Evolutionary conservation across 805 yeast genomes (phyloP), one percentile per base, ranked within the genome.

Genomic region (Candida hispaniensis): DNA sequence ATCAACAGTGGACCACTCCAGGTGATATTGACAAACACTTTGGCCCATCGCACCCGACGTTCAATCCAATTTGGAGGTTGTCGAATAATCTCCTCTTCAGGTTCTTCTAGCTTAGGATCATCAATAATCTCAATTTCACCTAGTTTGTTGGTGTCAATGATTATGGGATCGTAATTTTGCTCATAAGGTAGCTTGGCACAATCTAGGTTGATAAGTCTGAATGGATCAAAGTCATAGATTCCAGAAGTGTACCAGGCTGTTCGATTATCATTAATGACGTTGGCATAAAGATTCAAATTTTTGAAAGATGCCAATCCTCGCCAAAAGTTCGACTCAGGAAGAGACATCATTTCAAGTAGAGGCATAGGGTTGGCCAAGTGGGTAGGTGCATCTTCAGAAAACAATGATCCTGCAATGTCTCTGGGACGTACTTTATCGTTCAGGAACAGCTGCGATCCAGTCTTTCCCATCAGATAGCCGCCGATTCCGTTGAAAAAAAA

Each of bases 181-280:
- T 23, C 28, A 3, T 22, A 23, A 11, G 36, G 36, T 8, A 32
- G 28, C 7, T 27, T 32, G n/a, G 24, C 28, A 8, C 21, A 22
- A 7, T 32, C 36, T 28, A 32, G 17, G 22, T 32, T 14, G 14
- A 32, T 14, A 21, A 27, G 28, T 28, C 24, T 32, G 28, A 32
- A 32, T 6, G 36, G 36, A 18, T 32, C 36, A 17, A 32, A 32
- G 23, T 32, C 36, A 23, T 32, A 32, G 23, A 32, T 32, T 16
- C 36, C 80, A 0, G 93, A 65, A 2, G 93, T 80, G 70, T 79
- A 81, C 77, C 81, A 83, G 10, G 80, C 69, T 4, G 93, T 74
- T 45, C 93, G 69, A 44, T 75, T 75, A 56, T 82, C 94, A 43
- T 82, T 79, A 40, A 75, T 68, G 24, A 79, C 67, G 55, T 83